Conservation (phyloP, 2,329 filamentous ascomycete genomes). For the Aspergillus japonicus region DNA sequence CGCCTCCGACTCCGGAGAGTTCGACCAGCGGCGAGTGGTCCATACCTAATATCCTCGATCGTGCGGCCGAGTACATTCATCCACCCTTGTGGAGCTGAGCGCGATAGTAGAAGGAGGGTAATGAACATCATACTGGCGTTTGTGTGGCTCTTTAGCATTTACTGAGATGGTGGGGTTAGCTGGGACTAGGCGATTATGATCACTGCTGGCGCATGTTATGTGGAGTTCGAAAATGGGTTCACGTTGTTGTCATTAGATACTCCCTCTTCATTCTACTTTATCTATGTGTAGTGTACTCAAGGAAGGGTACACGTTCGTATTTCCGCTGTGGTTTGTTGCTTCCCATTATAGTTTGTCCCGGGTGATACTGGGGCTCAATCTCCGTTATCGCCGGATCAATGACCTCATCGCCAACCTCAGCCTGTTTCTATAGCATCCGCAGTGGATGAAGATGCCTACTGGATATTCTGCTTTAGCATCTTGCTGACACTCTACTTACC, state of each 20-base stretch:
- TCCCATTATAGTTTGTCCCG: too few species aligned
- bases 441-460: too few species aligned
- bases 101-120: not conserved
- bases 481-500: too few species aligned
- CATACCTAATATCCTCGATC: conserved; percentile 46
- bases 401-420: not conserved
- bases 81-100: conserved; percentile 45
- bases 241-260: not conserved
- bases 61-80: conserved; percentile 50
- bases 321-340: too few species aligned
- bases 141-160: not conserved
- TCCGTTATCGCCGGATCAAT: not conserved
- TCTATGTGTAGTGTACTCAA: not conserved
- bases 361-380: not conserved
- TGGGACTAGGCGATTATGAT: not conserved
- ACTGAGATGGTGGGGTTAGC: conserved; percentile 2
- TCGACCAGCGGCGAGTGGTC: conserved; percentile 49
- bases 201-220: not conserved
- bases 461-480: too few species aligned
- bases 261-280: not conserved
- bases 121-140: not conserved
- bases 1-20: conserved; percentile 49
- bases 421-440: not conserved
- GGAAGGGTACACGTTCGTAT: too few species aligned
- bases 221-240: not conserved